phyloP scores from a whole-genome alignment of 352 stramenopile species.

The Globisporangium nagaii region DNA sequence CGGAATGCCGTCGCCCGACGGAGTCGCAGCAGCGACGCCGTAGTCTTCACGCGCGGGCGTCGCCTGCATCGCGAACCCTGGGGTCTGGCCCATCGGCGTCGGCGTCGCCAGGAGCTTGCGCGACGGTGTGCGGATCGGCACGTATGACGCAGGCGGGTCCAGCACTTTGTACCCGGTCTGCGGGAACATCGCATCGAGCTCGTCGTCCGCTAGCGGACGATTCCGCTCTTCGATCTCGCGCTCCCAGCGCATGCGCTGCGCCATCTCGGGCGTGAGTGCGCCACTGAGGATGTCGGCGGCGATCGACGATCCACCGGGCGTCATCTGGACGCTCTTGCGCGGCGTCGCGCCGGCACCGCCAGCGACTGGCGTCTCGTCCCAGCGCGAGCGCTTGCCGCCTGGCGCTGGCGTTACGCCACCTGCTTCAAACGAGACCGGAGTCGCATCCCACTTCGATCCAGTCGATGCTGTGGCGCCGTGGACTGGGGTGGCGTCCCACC shows the following conservation, averaged over 20 bases:
- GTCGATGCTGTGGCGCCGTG: constrained; percentile 23
- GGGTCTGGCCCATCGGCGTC: constrained; percentile 92
- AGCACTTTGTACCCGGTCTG: constrained; percentile 94
- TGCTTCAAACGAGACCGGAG: constrained; percentile 52
- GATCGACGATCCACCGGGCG: constrained; percentile 49
- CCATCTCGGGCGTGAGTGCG: constrained; percentile 85
- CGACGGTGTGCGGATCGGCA: constrained; percentile 93
- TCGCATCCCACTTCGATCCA: constrained; percentile 92
- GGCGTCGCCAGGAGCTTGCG: constrained; percentile 94
- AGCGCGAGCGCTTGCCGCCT: constrained; percentile 90
- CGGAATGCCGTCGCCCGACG: constrained; percentile 86
- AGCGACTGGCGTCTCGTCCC: constrained; percentile 94
- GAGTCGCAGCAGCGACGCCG: constrained; percentile 57
- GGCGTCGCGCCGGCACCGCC: constrained; percentile 38
- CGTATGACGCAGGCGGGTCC: constrained; percentile 92
- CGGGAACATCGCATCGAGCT: constrained; percentile 97
- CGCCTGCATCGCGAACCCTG: constrained; percentile 83
- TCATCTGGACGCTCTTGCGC: constrained; percentile 56
- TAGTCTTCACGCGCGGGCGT: constrained; percentile 82
- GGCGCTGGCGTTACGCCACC: constrained; percentile 45
- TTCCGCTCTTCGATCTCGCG: constrained; percentile 97
- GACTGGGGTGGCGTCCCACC: constrained; percentile 79
- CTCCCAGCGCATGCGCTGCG: constrained; percentile 93
- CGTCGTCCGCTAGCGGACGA: constrained; percentile 92
- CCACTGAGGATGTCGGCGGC: constrained; percentile 55